Conservation (phyloP, 225 moss, liverwort and hornwort species). For the Straminergon stramineum region DNA sequence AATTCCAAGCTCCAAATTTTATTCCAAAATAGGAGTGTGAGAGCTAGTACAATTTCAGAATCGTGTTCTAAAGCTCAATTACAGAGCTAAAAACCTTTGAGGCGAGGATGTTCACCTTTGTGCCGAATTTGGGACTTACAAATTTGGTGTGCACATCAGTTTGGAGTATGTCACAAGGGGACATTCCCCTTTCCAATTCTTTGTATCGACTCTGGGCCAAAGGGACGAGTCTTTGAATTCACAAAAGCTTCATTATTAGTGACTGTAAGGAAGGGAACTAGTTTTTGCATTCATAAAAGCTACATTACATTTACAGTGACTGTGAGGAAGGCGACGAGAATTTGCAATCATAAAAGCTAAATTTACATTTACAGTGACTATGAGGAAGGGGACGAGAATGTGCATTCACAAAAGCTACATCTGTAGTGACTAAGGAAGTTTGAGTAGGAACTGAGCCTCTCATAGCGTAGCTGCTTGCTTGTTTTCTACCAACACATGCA, state of each 20-base stretch:
- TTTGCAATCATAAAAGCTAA: too few relatives aligned
- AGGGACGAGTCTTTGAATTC: not conserved
- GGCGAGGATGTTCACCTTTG: not conserved
- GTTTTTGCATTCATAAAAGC: not conserved
- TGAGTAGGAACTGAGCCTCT: not conserved
- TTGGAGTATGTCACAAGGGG: not conserved
- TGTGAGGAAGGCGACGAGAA: not conserved
- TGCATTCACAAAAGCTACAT: not conserved
- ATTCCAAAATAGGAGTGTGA: not conserved
- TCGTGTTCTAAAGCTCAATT: not conserved
- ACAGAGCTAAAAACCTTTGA: not conserved
- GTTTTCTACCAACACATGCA: not conserved
- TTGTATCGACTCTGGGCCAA: not conserved
- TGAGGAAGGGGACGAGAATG: not conserved
- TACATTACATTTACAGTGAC: not conserved
- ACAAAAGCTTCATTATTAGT: not conserved
- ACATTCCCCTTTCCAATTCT: not conserved
- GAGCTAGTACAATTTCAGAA: not conserved
- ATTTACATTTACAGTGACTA: too few relatives aligned
- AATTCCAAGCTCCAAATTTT: not conserved
- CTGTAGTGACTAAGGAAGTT: not conserved
- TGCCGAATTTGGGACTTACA: not conserved
- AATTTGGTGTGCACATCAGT: not conserved
- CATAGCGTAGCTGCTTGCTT: not conserved
- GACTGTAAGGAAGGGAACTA: not conserved